These are phyloP conservation scores for Magnolia kwangsiensis DNA, from an alignment of 164 flowering plant genomes.

Conservation along the genomic window DNA sequence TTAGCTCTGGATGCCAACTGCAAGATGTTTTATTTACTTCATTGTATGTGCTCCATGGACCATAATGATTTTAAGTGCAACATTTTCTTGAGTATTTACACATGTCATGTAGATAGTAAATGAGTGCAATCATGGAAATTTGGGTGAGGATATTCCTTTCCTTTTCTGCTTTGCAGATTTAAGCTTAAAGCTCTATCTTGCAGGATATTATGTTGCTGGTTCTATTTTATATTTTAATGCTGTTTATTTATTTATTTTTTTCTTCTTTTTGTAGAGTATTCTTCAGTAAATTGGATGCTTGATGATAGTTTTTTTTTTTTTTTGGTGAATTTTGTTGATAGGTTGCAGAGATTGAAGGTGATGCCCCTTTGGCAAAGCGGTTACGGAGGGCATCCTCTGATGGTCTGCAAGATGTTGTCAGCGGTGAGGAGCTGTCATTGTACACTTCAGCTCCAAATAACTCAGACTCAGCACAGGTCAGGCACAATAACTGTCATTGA, in stretches of 20 bases:
- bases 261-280: background rate
- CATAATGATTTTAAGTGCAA: too few relatives aligned
- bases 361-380: slow-evolving; percentile 65
- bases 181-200: background rate
- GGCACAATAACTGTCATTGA: slow-evolving; percentile 1
- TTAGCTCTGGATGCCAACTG: too few relatives aligned
- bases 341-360: slow-evolving; percentile 92
- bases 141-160: too few relatives aligned
- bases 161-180: too few relatives aligned
- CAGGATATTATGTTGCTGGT: background rate
- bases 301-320: background rate
- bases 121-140: too few relatives aligned
- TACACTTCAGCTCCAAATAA: slow-evolving; percentile 73
- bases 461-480: slow-evolving; percentile 80
- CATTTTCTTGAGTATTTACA: too few relatives aligned
- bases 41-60: too few relatives aligned
- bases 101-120: too few relatives aligned
- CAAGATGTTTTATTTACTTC: too few relatives aligned
- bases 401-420: slow-evolving; percentile 69
- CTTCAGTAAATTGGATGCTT: too few relatives aligned
- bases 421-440: slow-evolving; percentile 83
- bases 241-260: background rate
- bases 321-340: slow-evolving; percentile 16
- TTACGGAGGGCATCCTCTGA: slow-evolving; percentile 77
- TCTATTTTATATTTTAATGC: background rate